phyloP scores from a whole-genome alignment of 2,329 filamentous ascomycete genomes.

The Neurospora sp. region DNA sequence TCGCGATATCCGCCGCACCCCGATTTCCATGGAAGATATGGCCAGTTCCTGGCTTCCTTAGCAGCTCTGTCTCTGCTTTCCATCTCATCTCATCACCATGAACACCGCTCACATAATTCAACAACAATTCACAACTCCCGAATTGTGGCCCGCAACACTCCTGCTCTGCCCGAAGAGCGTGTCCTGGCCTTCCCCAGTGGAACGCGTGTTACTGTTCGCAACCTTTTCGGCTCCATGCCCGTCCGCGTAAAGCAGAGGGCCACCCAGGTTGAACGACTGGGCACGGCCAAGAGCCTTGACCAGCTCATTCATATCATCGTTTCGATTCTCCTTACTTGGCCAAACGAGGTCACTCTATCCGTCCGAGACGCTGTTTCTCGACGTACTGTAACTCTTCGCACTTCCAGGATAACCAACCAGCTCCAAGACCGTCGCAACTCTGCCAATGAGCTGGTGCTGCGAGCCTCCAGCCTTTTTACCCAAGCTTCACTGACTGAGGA shows the following conservation, averaged over 20 bases:
- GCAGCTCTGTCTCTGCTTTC: conserved; percentile 66
- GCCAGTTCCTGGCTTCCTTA: conserved; percentile 69
- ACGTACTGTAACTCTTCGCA: conserved; percentile 29
- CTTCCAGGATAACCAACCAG: conserved; percentile 6
- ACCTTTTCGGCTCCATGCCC: conserved; percentile 84
- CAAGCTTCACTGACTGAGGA: conserved; percentile 56
- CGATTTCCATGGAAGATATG: conserved; percentile 54
- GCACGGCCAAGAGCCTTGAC: conserved; percentile 56
- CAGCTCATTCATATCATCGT: conserved; percentile 48
- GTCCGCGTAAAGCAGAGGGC: conserved; percentile 78
- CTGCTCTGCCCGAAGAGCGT: conserved; percentile 48
- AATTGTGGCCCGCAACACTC: conserved; percentile 52
- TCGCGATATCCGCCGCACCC: conserved; percentile 53
- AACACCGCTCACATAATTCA: conserved; percentile 44
- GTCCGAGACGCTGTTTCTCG: conserved; percentile 40
- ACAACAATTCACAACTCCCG: conserved; percentile 62
- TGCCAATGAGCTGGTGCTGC: conserved; percentile 12
- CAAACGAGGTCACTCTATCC: conserved; percentile 42
- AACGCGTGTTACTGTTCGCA: conserved; percentile 64
- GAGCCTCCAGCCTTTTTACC: conserved; percentile 44
- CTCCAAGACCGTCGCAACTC: conserved; percentile 7
- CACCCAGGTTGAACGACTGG: conserved; percentile 37
- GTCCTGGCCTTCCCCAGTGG: conserved; percentile 53
- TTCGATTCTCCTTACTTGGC: conserved; percentile 63
- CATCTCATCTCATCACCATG: conserved; percentile 60